These are phyloP conservation scores for Agaricus sinodeliciosus DNA, from an alignment of 768 basidiomycete genomes.

Conservation along the genomic window DNA sequence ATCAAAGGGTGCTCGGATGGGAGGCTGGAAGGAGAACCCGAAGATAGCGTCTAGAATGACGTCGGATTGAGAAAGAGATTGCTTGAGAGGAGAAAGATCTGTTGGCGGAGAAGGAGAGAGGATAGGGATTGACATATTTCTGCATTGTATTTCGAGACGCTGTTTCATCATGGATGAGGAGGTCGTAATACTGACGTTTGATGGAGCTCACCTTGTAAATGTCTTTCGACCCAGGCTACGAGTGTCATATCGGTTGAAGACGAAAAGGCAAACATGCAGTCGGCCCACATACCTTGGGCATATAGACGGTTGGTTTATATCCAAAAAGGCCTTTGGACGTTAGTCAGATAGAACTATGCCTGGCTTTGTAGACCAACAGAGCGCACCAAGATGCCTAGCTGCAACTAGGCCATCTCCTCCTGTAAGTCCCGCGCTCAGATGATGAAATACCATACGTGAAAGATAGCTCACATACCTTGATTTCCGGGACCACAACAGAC, in stretches of 20 bases:
- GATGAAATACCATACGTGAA: neutral
- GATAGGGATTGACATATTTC: conserved; percentile 80
- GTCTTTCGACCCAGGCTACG: conserved; percentile 84
- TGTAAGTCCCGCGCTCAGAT: conserved; percentile 11
- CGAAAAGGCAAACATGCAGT: neutral
- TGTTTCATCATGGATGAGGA: conserved; percentile 20
- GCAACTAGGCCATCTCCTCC: conserved; percentile 97
- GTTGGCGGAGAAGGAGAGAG: conserved; percentile 38
- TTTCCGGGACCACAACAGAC: conserved; percentile 98
- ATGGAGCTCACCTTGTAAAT: conserved; percentile 63
- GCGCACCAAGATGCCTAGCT: conserved; percentile 83
- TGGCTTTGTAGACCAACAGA: neutral
- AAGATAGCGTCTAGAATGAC: conserved; percentile 95
- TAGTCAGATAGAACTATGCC: neutral
- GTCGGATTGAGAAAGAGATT: conserved; percentile 55
- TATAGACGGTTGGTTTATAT: conserved; percentile 82
- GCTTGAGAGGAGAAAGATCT: conserved; percentile 37
- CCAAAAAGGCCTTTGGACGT: conserved; percentile 74
- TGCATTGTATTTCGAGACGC: conserved; percentile 81
- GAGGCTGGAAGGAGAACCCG: conserved; percentile 94
- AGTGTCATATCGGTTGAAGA: neutral
- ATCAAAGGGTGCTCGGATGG: conserved; percentile 86
- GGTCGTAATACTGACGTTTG: neutral
- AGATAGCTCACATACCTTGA: conserved; percentile 47
- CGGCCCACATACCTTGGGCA: conserved; percentile 72